Evolutionary conservation across 805 yeast species (phyloP).

Genomic region (Sungouiella thailandica): DNA sequence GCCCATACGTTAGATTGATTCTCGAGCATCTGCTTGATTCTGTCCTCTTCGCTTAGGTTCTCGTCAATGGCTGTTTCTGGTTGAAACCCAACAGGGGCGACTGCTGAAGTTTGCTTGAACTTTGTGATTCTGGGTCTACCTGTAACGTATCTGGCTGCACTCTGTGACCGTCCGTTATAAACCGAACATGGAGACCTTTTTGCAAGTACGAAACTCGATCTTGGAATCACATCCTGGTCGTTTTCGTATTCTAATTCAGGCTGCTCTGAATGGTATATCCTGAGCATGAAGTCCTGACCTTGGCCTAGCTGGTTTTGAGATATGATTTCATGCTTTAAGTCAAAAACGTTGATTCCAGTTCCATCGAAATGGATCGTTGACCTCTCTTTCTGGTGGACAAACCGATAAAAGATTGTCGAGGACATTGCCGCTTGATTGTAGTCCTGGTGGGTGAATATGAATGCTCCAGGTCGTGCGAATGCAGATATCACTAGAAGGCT

Average conservation of each 20-base stretch:
- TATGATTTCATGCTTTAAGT: constrained; percentile 86
- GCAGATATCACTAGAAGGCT: too few relatives aligned
- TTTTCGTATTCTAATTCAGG: constrained; percentile 72
- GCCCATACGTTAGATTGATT: constrained; percentile 95
- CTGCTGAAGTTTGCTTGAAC: constrained; percentile 31
- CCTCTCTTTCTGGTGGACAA: constrained; percentile 76
- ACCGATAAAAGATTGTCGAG: constrained; percentile 81
- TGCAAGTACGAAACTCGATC: constrained; percentile 81
- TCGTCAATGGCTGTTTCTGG: constrained; percentile 29
- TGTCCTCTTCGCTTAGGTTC: constrained; percentile 72
- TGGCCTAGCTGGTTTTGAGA: constrained; percentile 73
- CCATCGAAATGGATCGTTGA: constrained; percentile 88
- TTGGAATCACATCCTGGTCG: constrained; percentile 85
- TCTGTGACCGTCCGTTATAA: constrained; percentile 27
- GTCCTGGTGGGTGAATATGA: too few relatives aligned
- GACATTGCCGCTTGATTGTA: constrained; percentile 64
- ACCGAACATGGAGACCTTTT: constrained; percentile 58
- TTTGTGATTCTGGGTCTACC: constrained; percentile 57
- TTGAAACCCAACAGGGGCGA: constrained; percentile 18
- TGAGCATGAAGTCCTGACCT: constrained; percentile 79
- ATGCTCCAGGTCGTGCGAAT: too few relatives aligned
- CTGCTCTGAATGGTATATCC: constrained; percentile 52
- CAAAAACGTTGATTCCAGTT: constrained; percentile 93
- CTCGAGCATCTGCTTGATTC: constrained; percentile 85
- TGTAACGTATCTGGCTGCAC: constrained; percentile 62